Base-by-base conservation (phyloP, 1,139 yeast species). In the Saccharomyces hybrid region DNA sequence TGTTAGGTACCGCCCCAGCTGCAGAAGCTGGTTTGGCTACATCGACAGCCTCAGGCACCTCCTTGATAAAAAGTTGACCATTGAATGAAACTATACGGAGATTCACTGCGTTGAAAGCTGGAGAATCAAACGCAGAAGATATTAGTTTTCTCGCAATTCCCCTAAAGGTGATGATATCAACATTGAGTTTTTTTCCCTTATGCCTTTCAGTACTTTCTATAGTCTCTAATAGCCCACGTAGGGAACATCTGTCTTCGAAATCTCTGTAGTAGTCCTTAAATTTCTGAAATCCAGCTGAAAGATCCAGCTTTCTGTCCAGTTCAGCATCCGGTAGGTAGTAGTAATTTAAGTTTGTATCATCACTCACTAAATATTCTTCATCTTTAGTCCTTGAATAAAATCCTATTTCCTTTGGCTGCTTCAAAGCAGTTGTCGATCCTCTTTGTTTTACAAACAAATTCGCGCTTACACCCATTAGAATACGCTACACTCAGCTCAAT, bases 41-140 rank as follows among this genome's bases (percentile, higher is more conserved):
- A 32, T 32, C 21, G 21, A 9, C n/a, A 14, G 62, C 53, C 2
- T 63, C 57, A 38, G 74, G 75, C 64, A 86, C 87, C 52, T 79
- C 78, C 62, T 84, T 87, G 49, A 93, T 82, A 68, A 90, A 88
- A n/a, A 93, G 70, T 64, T 89, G 96, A 0, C 93, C 96, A 67
- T 91, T 97, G 68, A 79, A 89, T 28, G 75, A 74, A 5, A 77
- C 79, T 7, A 88, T 71, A 59, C 88, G 82, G 54, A 87, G 72
- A 58, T 81, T 82, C 16, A 90, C 71, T n/a, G 80, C 78, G 55
- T 86, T 66, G 28, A 58, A 62, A 14, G 62, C 59, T 3, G 67
- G 54, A 52, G 58, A 62, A 51, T 68, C 71, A 56, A 68, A 67
- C 8, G 71, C 67, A 1, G 64, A 49, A 5, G 64, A 57, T 14